These are phyloP conservation scores for Tetradesmus obliquus DNA, from an alignment of 139 green algal species.

Conservation along the genomic window DNA sequence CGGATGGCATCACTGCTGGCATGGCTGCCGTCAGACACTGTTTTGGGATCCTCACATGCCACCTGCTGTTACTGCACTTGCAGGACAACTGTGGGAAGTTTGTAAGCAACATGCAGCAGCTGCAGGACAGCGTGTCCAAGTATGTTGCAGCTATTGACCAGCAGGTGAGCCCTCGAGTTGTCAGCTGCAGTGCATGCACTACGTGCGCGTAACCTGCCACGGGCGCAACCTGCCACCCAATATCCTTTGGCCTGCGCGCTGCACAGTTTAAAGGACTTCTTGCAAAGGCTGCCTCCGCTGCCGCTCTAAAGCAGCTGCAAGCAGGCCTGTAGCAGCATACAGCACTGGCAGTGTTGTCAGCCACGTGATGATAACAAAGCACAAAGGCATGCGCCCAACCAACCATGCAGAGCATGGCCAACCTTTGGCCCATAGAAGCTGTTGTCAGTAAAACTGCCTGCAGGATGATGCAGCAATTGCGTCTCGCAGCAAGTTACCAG, in stretches of 20 bases:
- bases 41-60: not conserved
- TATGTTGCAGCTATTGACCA: slow-evolving; percentile 65
- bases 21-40: not conserved
- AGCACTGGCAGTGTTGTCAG: not conserved
- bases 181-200: slow-evolving; percentile 4
- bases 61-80: not conserved
- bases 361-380: no score
- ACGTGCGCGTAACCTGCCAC: not conserved
- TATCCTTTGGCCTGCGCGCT: no score
- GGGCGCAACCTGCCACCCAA: no score
- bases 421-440: no score
- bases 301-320: no score
- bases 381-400: no score
- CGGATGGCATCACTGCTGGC: not conserved
- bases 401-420: no score
- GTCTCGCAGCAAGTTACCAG: not conserved
- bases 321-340: not conserved
- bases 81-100: slow-evolving; percentile 72
- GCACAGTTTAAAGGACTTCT: no score
- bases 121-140: slow-evolving; percentile 64
- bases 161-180: slow-evolving; percentile 48
- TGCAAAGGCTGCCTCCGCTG: no score
- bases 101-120: slow-evolving; percentile 63
- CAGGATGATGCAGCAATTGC: no score
- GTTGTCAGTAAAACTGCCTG: no score